phyloP scores from a whole-genome alignment of 768 basidiomycete species.

The Mycena alexandri region DNA sequence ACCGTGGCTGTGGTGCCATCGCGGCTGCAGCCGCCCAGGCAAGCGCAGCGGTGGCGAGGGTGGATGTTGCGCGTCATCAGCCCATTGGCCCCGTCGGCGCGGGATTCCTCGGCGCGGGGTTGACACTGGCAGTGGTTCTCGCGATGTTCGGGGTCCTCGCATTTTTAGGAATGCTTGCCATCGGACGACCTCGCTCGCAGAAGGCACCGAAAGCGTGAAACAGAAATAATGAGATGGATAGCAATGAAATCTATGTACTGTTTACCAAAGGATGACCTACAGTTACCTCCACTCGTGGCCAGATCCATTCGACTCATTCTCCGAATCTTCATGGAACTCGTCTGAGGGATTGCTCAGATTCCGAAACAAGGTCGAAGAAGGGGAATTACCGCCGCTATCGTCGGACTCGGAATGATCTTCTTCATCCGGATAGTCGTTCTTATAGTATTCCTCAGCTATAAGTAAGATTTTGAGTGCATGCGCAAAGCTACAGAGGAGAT shows the following conservation, averaged over 20 bases:
- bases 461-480: conserved; percentile 9
- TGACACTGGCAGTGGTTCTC: conserved; percentile 59
- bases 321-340: conserved; percentile 54
- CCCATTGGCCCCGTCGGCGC: conserved; percentile 68
- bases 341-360: conserved; percentile 50
- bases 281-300: conserved; percentile 37
- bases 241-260: conserved; percentile 18
- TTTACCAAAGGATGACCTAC: background rate
- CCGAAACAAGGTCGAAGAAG: conserved; percentile 19
- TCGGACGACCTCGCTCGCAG: conserved; percentile 40
- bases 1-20: conserved; percentile 69
- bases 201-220: conserved; percentile 20
- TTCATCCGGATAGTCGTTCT: conserved; percentile 88
- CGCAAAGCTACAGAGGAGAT: background rate
- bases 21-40: conserved; percentile 48
- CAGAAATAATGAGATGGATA: conserved; percentile 1
- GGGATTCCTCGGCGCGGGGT: conserved; percentile 76
- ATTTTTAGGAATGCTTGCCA: conserved; percentile 55
- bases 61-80: conserved; percentile 42
- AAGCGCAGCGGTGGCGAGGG: conserved; percentile 42
- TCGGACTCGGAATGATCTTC: conserved; percentile 58
- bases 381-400: conserved; percentile 46
- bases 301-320: conserved; percentile 32
- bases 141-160: conserved; percentile 53
- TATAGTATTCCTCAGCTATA: conserved; percentile 82